A percentile compares a stretch with the other conserved stretches of the same genome.
phyloP scores from a whole-genome alignment of 129 eudicot species.

The Kitagawia praeruptora region DNA sequence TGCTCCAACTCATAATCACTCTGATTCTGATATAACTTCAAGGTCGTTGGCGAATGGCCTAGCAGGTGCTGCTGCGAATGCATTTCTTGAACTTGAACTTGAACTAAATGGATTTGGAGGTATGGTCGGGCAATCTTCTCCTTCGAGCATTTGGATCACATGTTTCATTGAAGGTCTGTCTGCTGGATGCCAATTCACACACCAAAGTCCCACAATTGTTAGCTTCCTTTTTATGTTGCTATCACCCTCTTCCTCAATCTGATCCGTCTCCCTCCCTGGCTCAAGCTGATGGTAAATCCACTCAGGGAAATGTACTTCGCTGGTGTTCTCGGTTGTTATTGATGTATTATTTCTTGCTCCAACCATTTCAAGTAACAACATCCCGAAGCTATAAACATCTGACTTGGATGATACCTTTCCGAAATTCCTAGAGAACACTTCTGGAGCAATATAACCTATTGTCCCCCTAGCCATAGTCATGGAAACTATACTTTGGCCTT shows the following conservation, averaged over 20 bases:
- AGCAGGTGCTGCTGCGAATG: not conserved
- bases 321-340: not conserved
- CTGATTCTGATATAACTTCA: constrained; percentile 8
- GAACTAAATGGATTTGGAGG: constrained; percentile 10
- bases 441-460: constrained; percentile 1
- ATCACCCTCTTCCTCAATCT: not conserved
- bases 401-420: constrained; percentile 4
- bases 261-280: not conserved
- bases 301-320: not conserved
- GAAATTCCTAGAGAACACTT: constrained; percentile 4
- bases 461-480: constrained; percentile 10
- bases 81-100: constrained; percentile 5
- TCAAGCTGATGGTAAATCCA: constrained; percentile 4
- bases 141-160: constrained; percentile 9
- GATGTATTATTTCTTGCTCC: not conserved
- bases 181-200: constrained; percentile 2
- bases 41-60: constrained; percentile 1
- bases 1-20: not conserved
- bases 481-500: not conserved
- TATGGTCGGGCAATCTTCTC: not conserved
- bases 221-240: constrained; percentile 1
- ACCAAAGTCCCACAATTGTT: constrained; percentile 1
- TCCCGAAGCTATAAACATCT: constrained; percentile 8
- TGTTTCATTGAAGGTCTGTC: constrained; percentile 11
- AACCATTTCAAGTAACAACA: constrained; percentile 8